These are phyloP conservation scores for Fusarium sororula DNA, from an alignment of 2,329 filamentous ascomycete species.

Conservation along the genomic window DNA sequence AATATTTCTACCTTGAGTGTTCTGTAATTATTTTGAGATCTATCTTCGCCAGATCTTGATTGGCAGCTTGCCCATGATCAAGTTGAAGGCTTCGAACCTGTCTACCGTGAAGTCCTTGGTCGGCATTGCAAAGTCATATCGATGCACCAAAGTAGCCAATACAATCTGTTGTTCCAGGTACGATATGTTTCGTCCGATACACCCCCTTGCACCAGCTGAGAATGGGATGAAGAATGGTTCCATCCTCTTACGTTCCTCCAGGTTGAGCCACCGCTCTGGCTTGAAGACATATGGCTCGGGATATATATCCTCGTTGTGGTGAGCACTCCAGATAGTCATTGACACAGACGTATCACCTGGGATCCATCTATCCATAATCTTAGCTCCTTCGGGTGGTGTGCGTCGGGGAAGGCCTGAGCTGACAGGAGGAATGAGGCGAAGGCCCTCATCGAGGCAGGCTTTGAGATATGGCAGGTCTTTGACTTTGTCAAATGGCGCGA, in stretches of 20 bases:
- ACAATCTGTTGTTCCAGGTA: slow-evolving; percentile 58
- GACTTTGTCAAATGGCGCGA: slow-evolving; percentile 60
- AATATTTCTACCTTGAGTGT: neutral
- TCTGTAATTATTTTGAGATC: neutral
- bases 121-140: slow-evolving; percentile 50
- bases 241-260: slow-evolving; percentile 44
- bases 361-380: slow-evolving; percentile 44
- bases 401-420: slow-evolving; percentile 40
- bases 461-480: slow-evolving; percentile 61
- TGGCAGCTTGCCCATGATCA: neutral
- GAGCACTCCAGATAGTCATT: slow-evolving; percentile 50
- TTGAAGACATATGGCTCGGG: slow-evolving; percentile 50
- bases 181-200: slow-evolving; percentile 52
- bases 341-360: slow-evolving; percentile 51
- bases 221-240: slow-evolving; percentile 53
- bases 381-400: slow-evolving; percentile 44
- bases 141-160: slow-evolving; percentile 52
- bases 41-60: neutral
- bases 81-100: neutral
- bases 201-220: slow-evolving; percentile 52
- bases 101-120: neutral
- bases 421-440: slow-evolving; percentile 47
- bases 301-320: slow-evolving; percentile 52
- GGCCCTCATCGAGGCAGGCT: slow-evolving; percentile 59
- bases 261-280: slow-evolving; percentile 53